phyloP scores from a whole-genome alignment of 192 early-diverging fungal species.

The Umbelopsis sp. region DNA sequence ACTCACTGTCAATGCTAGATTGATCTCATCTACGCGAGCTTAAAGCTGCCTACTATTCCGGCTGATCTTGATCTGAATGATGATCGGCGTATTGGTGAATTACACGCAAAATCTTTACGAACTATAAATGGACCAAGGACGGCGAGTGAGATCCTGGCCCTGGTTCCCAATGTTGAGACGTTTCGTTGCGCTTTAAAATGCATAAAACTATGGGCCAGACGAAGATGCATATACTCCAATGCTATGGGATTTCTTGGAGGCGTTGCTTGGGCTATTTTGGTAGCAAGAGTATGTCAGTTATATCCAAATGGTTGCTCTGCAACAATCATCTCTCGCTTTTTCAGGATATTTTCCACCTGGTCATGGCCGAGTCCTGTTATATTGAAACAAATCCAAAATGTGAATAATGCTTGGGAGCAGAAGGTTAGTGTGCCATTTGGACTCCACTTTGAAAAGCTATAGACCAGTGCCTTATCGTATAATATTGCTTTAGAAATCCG shows the following conservation, averaged over 20 bases:
- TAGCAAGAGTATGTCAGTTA: conserved; percentile 71
- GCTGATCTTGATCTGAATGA: conserved; percentile 83
- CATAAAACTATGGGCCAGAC: conserved; percentile 74
- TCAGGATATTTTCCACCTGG: conserved; percentile 62
- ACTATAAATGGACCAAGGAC: conserved; percentile 86
- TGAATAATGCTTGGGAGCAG: conserved; percentile 69
- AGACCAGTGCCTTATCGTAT: too few species aligned
- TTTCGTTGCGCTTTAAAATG: conserved; percentile 65
- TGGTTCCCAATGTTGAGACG: conserved; percentile 65
- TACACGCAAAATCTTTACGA: conserved; percentile 81
- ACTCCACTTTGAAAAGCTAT: conserved; percentile 14
- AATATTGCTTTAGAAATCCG: conserved; percentile 33
- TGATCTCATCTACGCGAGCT: conserved; percentile 87
- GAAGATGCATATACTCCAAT: conserved; percentile 68
- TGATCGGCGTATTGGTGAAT: conserved; percentile 69
- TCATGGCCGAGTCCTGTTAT: conserved; percentile 70
- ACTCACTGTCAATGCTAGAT: conserved; percentile 53
- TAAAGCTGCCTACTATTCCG: conserved; percentile 70
- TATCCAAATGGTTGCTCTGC: conserved; percentile 68
- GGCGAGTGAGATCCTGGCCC: conserved; percentile 62
- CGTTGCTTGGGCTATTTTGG: conserved; percentile 73
- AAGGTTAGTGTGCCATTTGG: conserved; percentile 33
- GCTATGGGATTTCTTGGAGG: conserved; percentile 75
- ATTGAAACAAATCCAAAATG: conserved; percentile 63
- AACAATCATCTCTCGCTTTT: conserved; percentile 67